Evolutionary conservation across 2,329 filamentous ascomycete species (phyloP).

Genomic region (Gremmenia infestans): DNA sequence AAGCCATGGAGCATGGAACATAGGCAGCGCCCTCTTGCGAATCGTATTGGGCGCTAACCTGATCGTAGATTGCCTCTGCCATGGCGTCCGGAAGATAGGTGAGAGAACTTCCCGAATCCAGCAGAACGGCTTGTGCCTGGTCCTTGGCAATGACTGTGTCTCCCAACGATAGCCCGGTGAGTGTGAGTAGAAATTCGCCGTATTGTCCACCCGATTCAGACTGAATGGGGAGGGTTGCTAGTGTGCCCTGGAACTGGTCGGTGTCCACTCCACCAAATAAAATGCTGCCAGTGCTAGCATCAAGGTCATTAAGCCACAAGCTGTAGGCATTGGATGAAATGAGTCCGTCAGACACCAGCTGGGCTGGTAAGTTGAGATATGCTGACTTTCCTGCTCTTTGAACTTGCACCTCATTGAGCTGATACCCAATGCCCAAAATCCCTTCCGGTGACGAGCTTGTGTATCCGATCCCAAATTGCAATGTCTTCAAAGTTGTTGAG

Average conservation of each 20-base stretch:
- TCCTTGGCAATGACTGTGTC: constrained; percentile 39
- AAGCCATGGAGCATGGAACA: constrained; percentile 52
- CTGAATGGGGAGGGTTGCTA: constrained; percentile 65
- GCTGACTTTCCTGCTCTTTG: constrained; percentile 46
- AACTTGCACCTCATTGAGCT: constrained; percentile 70
- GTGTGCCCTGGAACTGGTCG: constrained; percentile 55
- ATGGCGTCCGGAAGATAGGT: constrained; percentile 60
- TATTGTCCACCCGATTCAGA: constrained; percentile 41
- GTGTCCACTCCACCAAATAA: constrained; percentile 73
- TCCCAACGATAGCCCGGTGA: constrained; percentile 53
- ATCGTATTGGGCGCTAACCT: constrained; percentile 56
- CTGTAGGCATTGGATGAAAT: constrained; percentile 68
- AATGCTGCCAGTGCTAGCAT: constrained; percentile 60
- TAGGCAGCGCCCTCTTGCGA: constrained; percentile 49
- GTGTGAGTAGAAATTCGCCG: constrained; percentile 62
- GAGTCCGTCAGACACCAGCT: constrained; percentile 53
- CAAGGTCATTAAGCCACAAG: constrained; percentile 69
- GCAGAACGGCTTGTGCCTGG: constrained; percentile 56
- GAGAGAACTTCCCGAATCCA: constrained; percentile 66
- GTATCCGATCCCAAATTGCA: constrained; percentile 75
- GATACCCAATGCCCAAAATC: constrained; percentile 82
- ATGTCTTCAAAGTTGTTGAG: constrained; percentile 43
- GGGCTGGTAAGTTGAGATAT: constrained; percentile 66
- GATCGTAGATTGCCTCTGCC: constrained; percentile 49
- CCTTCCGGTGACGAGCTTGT: constrained; percentile 56